Base-by-base conservation (phyloP, 108 stramenopile species). In the Nannochloropsis oceanica region DNA sequence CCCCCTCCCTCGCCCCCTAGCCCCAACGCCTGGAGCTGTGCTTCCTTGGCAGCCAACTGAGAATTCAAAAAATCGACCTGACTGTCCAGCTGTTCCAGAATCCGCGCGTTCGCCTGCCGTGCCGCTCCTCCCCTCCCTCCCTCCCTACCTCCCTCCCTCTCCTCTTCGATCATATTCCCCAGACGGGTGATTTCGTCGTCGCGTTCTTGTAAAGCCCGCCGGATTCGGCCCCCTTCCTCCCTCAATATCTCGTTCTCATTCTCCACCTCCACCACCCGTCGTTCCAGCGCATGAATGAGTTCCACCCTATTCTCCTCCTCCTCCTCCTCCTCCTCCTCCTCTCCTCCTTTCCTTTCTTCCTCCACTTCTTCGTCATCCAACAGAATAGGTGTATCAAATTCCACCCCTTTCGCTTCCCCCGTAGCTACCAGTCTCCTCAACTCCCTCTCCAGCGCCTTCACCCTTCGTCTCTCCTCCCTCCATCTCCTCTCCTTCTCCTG, bases 21-120 rank as follows among this genome's bases (percentile, higher is more conserved):
- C 18, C 59, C 59, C 59, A 86, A 27, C 11, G 46, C 26, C 43
- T 27, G 85, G 20, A 91, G 43, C 79, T 91, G 90, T 11, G 43
- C 87, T 26, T 91, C 91, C 87, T 89, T 84, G 43, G 26, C 11
- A 26, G 86, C 91, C 20, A 91, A 87, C 83, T 91, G 88, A 25
- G 44, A 84, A 86, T 91, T 91, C 82, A 91, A 84, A 89, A 91
- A 91, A 79, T 91, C 91, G 24, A 90, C 91, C 46, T 91, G 90
- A 26, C 86, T 84, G 83, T 91, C 89, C 24, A 91, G 86, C 87
- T 91, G 91, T 82, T 91, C 91, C 27, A 91, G 87, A 43, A 91
- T 90, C 44, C 87, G 73, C 83, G 43, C 88, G 88, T 91, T 91
- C 26, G 87, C 83, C 27, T 50, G 46, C 46, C 46, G 14, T 13